Evolutionary conservation across 2,329 filamentous ascomycete species (phyloP).

Genomic region (Verticillium tricorpus): DNA sequence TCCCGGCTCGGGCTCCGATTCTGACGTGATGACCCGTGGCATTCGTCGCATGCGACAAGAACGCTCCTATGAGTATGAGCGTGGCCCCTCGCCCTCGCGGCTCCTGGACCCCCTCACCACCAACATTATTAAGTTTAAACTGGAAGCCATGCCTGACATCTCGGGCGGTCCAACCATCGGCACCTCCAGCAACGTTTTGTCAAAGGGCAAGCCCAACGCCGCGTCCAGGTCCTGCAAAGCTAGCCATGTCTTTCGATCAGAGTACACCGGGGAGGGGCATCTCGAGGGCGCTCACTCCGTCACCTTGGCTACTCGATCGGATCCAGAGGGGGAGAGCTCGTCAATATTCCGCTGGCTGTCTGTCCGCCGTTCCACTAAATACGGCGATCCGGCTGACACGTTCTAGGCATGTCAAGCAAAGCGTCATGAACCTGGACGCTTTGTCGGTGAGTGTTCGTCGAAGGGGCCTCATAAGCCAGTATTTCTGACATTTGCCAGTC

Average conservation of each 20-base stretch:
- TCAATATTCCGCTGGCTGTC: conserved; percentile 39
- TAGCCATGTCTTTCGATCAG: conserved; percentile 25
- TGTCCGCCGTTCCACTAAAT: conserved; percentile 1
- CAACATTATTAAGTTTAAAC: not conserved
- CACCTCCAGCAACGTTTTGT: conserved; percentile 20
- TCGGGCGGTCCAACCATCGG: conserved; percentile 17
- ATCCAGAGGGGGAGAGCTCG: conserved; percentile 22
- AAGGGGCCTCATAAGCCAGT: not conserved
- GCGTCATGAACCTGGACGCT: conserved; percentile 36
- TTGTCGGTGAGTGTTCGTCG: conserved; percentile 28
- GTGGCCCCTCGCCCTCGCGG: conserved; percentile 16
- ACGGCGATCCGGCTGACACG: conserved; percentile 9
- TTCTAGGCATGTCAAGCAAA: conserved; percentile 30
- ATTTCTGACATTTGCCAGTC: not conserved
- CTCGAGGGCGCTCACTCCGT: conserved; percentile 29
- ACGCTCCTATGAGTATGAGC: conserved; percentile 10
- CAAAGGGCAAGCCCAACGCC: conserved; percentile 15
- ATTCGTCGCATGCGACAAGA: not conserved
- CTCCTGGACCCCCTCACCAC: conserved; percentile 1
- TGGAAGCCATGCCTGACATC: conserved; percentile 2
- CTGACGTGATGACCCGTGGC: not conserved
- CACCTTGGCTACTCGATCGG: conserved; percentile 29
- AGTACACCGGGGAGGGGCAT: conserved; percentile 33
- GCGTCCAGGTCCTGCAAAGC: conserved; percentile 19
- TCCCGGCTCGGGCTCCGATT: too few relatives aligned